Base-by-base conservation (phyloP, 1,284 basidiomycete genomes). In the Phylloporus sp. region DNA sequence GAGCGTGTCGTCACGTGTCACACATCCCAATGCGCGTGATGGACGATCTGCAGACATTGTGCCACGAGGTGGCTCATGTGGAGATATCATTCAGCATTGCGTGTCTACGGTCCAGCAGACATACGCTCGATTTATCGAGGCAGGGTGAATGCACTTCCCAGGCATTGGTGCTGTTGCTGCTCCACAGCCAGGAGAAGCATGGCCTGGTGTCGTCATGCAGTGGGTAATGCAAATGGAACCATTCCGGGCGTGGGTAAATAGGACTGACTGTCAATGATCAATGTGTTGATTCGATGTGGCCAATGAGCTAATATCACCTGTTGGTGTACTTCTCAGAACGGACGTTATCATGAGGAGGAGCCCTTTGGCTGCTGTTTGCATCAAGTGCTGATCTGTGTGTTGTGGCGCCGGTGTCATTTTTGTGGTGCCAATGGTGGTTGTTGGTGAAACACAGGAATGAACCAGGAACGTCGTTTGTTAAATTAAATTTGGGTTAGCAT, bases 1-100 rank as follows among this genome's bases (percentile, higher is more conserved):
- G 49, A 57, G 37, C 70, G 70, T 61, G 70, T 68, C 6, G 64
- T 71, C 70, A 69, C 64, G 34, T 28, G 54, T 74, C 64, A 74
- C 65, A 13, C 22, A 13, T 34, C 6, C n/a, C n/a, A n/a, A n/a
- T n/a, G n/a, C n/a, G n/a, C 34, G 34, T 37, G 34, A 8, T 37
- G 15, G n/a, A n/a, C n/a, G 34, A 8, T 37, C 34, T 15, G 34
- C 34, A 10, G 34, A 37, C 34, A 15, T 8, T 15, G 10, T 37
- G 34, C 34, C 34, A 37, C 34, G n/a, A n/a, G n/a, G n/a, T 37
- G 34, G 34, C 34, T 10, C 34, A 10, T 10, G 34, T 37, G 34
- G 34, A 15, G 34, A 15, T 37, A 26, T 15, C 28, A 12, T 28
- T 28, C 46, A 46, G 34, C 34, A 15, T 15, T 37, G 34, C 34